Conservation (phyloP, 305 asterid species). For the Solanum hybrid region DNA sequence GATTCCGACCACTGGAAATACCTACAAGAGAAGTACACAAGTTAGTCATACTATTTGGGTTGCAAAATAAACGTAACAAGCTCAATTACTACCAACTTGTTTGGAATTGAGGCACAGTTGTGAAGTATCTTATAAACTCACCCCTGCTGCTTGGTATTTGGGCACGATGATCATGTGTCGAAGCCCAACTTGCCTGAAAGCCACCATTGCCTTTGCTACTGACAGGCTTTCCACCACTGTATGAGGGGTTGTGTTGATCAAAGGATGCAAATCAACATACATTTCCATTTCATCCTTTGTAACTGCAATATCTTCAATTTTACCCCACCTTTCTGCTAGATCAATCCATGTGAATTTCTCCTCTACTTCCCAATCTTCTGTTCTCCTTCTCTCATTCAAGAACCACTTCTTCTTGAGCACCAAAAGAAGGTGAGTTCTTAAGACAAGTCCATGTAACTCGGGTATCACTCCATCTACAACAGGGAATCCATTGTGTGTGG, state of each 20-base stretch:
- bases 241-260: conserved; percentile 72
- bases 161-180: conserved; percentile 80
- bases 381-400: conserved; percentile 48
- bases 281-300: conserved; percentile 52
- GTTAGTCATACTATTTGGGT: background rate
- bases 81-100: background rate
- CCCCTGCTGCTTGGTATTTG: conserved; percentile 72
- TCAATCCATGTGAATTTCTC: conserved; percentile 66
- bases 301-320: conserved; percentile 55
- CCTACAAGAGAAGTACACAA: conserved; percentile 23
- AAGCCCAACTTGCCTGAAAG: conserved; percentile 75
- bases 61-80: background rate
- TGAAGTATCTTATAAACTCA: conserved; percentile 19
- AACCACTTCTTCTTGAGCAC: conserved; percentile 83
- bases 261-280: conserved; percentile 72
- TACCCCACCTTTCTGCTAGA: conserved; percentile 62
- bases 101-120: background rate
- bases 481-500: conserved; percentile 85
- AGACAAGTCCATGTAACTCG: conserved; percentile 65
- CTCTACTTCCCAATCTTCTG: conserved; percentile 78
- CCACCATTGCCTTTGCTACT: conserved; percentile 77
- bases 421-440: conserved; percentile 65
- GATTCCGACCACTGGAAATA: conserved; percentile 69
- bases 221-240: conserved; percentile 76
- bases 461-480: conserved; percentile 44